These are phyloP conservation scores for Trichomonas vaginalis DNA, from an alignment of 208 protist genomes.

Conservation along the genomic window DNA sequence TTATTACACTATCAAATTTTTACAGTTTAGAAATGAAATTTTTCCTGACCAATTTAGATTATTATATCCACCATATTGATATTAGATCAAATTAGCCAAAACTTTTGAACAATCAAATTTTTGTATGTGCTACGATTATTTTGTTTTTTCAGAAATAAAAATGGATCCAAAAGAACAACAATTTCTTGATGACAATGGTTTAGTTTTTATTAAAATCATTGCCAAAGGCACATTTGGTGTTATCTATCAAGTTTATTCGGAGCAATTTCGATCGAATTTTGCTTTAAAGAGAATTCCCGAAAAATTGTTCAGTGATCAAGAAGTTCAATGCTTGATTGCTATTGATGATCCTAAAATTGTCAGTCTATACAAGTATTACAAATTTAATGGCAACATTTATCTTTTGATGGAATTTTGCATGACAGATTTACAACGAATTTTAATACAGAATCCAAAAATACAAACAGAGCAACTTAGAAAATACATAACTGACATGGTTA, in stretches of 20 bases:
- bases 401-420: background rate
- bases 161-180: too few relatives aligned
- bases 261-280: background rate
- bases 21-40: too few relatives aligned
- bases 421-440: background rate
- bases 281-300: background rate
- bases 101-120: too few relatives aligned
- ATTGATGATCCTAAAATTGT: background rate
- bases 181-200: too few relatives aligned
- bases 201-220: too few relatives aligned
- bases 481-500: slow-evolving; percentile 25
- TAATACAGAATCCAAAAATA: background rate
- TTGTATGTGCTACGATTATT: too few relatives aligned
- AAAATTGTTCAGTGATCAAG: background rate
- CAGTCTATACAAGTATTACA: background rate
- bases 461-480: slow-evolving; percentile 1
- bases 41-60: too few relatives aligned
- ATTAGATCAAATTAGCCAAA: too few relatives aligned
- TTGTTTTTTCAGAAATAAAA: too few relatives aligned
- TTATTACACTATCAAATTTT: too few relatives aligned
- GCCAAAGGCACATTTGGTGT: background rate
- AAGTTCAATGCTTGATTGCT: background rate
- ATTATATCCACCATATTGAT: too few relatives aligned
- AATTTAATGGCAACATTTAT: background rate
- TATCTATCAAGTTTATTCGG: background rate